phyloP scores from a whole-genome alignment of 345 rosid species.

The Aquilaria malaccensis region DNA sequence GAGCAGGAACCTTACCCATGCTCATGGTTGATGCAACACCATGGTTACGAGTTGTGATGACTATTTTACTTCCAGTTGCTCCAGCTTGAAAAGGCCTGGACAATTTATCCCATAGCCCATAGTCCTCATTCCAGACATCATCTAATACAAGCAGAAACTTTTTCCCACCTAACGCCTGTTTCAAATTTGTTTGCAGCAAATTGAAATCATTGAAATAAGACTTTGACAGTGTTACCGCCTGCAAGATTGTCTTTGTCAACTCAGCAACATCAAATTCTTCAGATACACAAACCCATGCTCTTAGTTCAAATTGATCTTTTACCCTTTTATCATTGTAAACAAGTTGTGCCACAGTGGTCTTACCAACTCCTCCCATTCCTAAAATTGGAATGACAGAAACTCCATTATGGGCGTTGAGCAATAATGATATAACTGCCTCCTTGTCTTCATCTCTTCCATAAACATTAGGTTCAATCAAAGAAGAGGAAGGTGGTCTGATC shows the following conservation, averaged over 20 bases:
- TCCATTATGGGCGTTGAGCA: not conserved
- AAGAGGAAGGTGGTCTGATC: conserved; percentile 3
- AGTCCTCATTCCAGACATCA: not conserved
- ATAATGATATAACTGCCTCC: conserved; percentile 2
- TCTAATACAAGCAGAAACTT: conserved; percentile 8
- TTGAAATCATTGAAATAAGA: conserved; percentile 4
- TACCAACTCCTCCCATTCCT: conserved; percentile 27
- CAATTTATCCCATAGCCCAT: conserved; percentile 9
- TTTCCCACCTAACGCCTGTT: conserved; percentile 2
- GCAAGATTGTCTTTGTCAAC: conserved; percentile 4
- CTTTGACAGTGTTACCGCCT: not conserved
- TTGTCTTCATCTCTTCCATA: conserved; percentile 25
- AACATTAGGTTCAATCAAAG: conserved; percentile 11
- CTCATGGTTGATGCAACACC: not conserved
- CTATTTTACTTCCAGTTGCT: conserved; percentile 20
- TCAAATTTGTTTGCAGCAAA: conserved; percentile 1
- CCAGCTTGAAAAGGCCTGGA: conserved; percentile 1
- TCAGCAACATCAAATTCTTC: conserved; percentile 12
- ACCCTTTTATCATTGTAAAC: conserved; percentile 18
- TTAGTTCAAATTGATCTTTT: conserved; percentile 11
- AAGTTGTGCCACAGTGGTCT: conserved; percentile 27
- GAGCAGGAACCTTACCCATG: not conserved
- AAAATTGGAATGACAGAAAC: conserved; percentile 21
- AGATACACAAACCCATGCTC: conserved; percentile 28
- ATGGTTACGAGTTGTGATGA: conserved; percentile 14